These are phyloP conservation scores for Trapa incisa DNA, from an alignment of 345 rosid species.

Conservation along the genomic window DNA sequence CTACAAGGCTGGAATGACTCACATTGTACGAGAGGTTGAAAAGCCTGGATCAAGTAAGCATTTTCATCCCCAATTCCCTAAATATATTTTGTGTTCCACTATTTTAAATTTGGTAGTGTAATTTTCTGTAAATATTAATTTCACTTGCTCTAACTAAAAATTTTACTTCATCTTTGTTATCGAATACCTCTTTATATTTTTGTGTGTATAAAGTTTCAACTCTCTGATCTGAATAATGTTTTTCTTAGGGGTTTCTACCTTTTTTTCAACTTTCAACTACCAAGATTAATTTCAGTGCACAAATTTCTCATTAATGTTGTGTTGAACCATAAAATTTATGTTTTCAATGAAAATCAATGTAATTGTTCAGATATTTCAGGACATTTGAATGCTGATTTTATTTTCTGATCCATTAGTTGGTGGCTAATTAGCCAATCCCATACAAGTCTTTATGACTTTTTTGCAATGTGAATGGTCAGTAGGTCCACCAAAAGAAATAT, in stretches of 20 bases:
- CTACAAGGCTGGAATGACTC: slow-evolving; percentile 92
- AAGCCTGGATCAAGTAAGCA: slow-evolving; percentile 80
- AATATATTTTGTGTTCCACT: neutral
- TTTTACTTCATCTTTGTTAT: no score
- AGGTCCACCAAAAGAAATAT: slow-evolving; percentile 6
- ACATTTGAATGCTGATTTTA: neutral
- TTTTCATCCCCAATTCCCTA: neutral
- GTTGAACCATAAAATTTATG: no score
- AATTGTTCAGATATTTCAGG: neutral
- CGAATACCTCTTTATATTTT: no score
- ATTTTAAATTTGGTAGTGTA: neutral
- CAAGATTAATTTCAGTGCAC: no score
- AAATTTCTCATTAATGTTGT: no score
- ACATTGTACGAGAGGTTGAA: slow-evolving; percentile 80
- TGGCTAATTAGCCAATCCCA: slow-evolving; percentile 12
- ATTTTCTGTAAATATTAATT: neutral
- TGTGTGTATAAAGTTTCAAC: no score
- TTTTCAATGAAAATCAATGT: no score
- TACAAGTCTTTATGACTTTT: slow-evolving; percentile 2
- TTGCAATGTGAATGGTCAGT: slow-evolving; percentile 9
- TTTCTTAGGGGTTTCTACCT: neutral
- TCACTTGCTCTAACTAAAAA: no score
- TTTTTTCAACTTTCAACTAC: no score
- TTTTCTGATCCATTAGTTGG: neutral
- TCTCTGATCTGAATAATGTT: no score